Evolutionary conservation across 805 yeast species (phyloP).

Genomic region (Suhomyces kilbournensis): DNA sequence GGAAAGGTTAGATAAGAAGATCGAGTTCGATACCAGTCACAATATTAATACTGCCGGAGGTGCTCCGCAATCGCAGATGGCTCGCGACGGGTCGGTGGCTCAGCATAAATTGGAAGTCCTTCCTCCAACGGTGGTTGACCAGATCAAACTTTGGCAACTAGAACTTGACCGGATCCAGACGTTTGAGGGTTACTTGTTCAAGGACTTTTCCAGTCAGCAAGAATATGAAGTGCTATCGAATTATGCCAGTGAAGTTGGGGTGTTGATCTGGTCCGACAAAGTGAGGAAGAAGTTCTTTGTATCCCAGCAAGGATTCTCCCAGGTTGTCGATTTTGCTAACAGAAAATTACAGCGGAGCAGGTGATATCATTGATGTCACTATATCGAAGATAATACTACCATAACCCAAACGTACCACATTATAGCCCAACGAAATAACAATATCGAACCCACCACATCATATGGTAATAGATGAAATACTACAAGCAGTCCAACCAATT

Average conservation of each 20-base stretch:
- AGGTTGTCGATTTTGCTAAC: conserved; percentile 87
- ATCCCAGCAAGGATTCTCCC: conserved; percentile 79
- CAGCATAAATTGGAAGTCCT: conserved; percentile 58
- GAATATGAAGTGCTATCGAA: conserved; percentile 71
- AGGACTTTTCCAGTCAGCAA: conserved; percentile 73
- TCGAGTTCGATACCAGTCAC: conserved; percentile 57
- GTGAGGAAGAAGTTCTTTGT: conserved; percentile 74
- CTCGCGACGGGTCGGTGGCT: conserved; percentile 29
- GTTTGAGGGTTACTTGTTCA: conserved; percentile 81
- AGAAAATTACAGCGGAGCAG: conserved; percentile 37
- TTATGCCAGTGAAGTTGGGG: conserved; percentile 91
- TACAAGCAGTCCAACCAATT: background rate
- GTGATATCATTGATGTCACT: too few species aligned
- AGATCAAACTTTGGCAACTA: conserved; percentile 91
- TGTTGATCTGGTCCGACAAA: conserved; percentile 81
- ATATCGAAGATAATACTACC: background rate
- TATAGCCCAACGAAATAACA: background rate
- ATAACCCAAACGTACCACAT: background rate
- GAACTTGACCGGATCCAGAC: conserved; percentile 90
- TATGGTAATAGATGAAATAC: background rate
- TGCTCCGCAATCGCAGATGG: conserved; percentile 30
- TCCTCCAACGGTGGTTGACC: conserved; percentile 97
- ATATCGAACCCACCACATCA: background rate
- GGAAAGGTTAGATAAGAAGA: conserved; percentile 60
- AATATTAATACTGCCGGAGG: conserved; percentile 46